A percentile compares a stretch with the other conserved stretches of the same genome.
These are phyloP conservation scores for Acanthamoeba lenticulata DNA, from an alignment of 208 protist genomes.

Conservation along the genomic window DNA sequence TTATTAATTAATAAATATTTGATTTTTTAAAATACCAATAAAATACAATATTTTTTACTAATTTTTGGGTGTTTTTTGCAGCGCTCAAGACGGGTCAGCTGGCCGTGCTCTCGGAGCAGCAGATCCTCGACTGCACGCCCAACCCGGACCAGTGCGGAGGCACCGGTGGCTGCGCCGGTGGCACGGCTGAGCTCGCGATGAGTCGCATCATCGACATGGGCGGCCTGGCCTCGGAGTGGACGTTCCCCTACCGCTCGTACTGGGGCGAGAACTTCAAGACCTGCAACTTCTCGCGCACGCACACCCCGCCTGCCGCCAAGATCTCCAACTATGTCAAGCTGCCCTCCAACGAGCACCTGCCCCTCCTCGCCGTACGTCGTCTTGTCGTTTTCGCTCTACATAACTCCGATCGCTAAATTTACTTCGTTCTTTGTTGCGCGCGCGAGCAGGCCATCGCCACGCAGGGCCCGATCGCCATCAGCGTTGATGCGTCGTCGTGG, in stretches of 20 bases:
- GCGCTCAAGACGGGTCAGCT: constrained; percentile 73
- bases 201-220: constrained; percentile 17
- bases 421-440: background rate
- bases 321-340: constrained; percentile 58
- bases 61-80: background rate
- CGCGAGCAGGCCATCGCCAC: constrained; percentile 43
- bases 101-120: constrained; percentile 70
- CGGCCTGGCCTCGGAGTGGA: constrained; percentile 67
- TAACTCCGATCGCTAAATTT: background rate
- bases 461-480: constrained; percentile 78
- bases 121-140: constrained; percentile 73
- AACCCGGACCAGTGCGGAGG: constrained; percentile 79
- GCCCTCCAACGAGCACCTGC: background rate
- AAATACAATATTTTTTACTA: background rate
- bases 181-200: constrained; percentile 64
- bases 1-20: background rate
- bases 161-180: constrained; percentile 72
- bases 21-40: background rate
- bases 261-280: constrained; percentile 55
- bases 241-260: constrained; percentile 70
- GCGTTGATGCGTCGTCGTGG: constrained; percentile 72
- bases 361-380: background rate
- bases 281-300: background rate
- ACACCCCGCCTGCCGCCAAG: constrained; percentile 4
- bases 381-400: background rate